A percentile compares a stretch with the other conserved stretches of the same genome.
These are phyloP conservation scores for Salix caprea DNA, from an alignment of 345 rosid species.

Conservation along the genomic window DNA sequence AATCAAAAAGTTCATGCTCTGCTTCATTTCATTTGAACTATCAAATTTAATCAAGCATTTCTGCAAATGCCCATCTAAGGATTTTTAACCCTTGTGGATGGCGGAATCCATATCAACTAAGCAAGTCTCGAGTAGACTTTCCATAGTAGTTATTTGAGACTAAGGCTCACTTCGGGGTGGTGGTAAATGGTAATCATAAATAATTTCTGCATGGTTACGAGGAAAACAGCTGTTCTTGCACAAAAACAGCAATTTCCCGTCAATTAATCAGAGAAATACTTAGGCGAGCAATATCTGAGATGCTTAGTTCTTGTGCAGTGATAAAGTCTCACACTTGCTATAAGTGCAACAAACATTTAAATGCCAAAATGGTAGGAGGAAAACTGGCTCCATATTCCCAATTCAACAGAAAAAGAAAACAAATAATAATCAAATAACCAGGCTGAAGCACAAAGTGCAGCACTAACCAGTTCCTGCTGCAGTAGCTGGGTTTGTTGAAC, in stretches of 20 bases:
- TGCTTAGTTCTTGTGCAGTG: neutral
- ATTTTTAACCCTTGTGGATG: conserved; percentile 1
- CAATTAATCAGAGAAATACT: neutral
- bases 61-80: neutral
- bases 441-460: neutral
- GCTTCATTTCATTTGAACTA: neutral
- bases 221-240: neutral
- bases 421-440: neutral
- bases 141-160: neutral
- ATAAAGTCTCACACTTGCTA: neutral
- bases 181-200: too few relatives aligned
- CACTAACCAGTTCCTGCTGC: conserved; percentile 77
- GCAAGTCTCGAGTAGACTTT: neutral
- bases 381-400: neutral
- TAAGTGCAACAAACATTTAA: neutral
- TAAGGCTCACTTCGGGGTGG: neutral
- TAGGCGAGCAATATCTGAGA: neutral
- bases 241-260: neutral
- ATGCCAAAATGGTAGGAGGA: neutral
- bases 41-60: neutral
- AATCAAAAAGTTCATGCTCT: neutral
- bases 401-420: neutral
- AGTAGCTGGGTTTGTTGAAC: conserved; percentile 64
- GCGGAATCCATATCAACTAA: neutral
- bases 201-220: neutral